These are phyloP conservation scores for Escovopsis sp. DNA, from an alignment of 2,329 filamentous ascomycete genomes.

Conservation along the genomic window DNA sequence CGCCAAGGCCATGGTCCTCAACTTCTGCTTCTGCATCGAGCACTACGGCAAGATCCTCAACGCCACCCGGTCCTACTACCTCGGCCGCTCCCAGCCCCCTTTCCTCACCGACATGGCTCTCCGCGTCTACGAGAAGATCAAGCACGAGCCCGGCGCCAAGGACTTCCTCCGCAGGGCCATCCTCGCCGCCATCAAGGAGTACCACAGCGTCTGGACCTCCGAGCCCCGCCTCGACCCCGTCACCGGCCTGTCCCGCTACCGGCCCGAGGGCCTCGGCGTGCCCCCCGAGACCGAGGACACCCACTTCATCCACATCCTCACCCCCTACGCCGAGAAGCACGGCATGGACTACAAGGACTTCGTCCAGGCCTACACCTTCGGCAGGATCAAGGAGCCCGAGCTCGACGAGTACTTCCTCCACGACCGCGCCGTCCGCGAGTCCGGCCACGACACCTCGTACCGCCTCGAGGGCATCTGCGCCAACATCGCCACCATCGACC, in stretches of 20 bases:
- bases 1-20: conserved; percentile 85
- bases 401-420: conserved; percentile 93
- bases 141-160: conserved; percentile 62
- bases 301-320: conserved; percentile 73
- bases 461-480: conserved; percentile 79
- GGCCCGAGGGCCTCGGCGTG: conserved; percentile 69
- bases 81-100: conserved; percentile 84
- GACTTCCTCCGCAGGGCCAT: conserved; percentile 72
- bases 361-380: conserved; percentile 74
- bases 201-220: conserved; percentile 75
- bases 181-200: conserved; percentile 92
- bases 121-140: conserved; percentile 85
- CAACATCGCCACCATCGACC: conserved; percentile 80
- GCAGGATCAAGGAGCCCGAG: conserved; percentile 64
- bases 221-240: conserved; percentile 63
- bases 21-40: conserved; percentile 96
- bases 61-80: conserved; percentile 90
- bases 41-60: conserved; percentile 98
- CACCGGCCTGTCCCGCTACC: conserved; percentile 72
- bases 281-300: conserved; percentile 82
- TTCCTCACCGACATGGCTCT: conserved; percentile 97
- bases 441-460: conserved; percentile 92
- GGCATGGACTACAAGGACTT: conserved; percentile 72
- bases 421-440: conserved; percentile 89
- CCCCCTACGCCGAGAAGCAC: conserved; percentile 73